These are phyloP conservation scores for Adenanthera pavonina DNA, from an alignment of 306 rosid species.

Conservation along the genomic window DNA sequence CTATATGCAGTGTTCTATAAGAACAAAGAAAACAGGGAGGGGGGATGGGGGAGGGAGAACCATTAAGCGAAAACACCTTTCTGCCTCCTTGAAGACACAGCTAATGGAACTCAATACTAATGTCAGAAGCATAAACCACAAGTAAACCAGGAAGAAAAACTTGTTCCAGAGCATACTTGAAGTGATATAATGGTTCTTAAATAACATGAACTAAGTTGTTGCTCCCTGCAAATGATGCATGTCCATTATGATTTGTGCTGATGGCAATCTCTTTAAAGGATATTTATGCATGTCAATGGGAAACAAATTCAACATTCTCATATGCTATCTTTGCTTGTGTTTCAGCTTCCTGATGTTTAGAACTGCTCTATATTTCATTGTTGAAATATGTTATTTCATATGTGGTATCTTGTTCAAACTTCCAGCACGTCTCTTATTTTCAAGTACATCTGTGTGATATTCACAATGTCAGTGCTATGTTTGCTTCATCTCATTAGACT, in stretches of 20 bases:
- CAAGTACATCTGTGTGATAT: background rate
- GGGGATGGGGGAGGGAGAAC: background rate
- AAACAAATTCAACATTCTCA: background rate
- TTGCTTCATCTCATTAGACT: background rate
- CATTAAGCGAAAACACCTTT: conserved; percentile 1
- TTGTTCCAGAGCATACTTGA: background rate
- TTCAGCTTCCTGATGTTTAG: conserved; percentile 13
- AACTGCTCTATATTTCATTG: background rate
- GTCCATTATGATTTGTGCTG: background rate
- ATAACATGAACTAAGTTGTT: background rate
- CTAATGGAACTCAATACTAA: background rate
- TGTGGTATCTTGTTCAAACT: conserved; percentile 1
- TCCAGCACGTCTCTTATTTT: background rate
- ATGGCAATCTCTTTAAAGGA: background rate
- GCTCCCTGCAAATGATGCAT: background rate
- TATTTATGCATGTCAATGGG: background rate
- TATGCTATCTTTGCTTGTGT: background rate
- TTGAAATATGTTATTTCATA: background rate
- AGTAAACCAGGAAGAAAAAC: background rate
- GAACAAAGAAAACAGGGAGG: background rate
- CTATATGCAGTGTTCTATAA: background rate
- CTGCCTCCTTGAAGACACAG: conserved; percentile 18
- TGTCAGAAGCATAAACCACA: background rate
- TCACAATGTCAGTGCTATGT: conserved; percentile 2
- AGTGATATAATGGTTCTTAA: background rate